Base-by-base conservation (phyloP, 2,329 filamentous ascomycete species). In the Paraphaeosphaeria sporulosa region DNA sequence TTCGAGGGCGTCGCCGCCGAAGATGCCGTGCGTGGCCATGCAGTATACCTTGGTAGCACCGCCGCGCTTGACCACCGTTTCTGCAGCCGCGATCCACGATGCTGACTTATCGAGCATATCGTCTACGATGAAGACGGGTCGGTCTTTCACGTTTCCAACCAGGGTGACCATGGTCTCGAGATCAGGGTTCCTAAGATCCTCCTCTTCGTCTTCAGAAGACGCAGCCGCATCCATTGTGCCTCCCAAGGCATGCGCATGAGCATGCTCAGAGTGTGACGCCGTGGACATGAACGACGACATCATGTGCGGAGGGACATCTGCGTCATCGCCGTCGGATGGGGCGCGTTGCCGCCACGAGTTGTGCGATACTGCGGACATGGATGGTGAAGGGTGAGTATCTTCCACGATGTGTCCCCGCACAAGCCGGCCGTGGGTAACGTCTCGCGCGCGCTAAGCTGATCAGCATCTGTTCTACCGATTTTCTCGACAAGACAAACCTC, bases 91-190 rank as follows among this genome's bases (percentile, higher is more conserved):
- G 68, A 99, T 96, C 95, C 95, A 99, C 7, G 93, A 97, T 15
- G 91, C 92, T 10, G 93, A 89, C 81, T 97, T 97, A 81, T 99
- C 95, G 73, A 99, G 97, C 91, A 99, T 98, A 77, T 99, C 95
- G 76, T 99, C 95, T 52, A 99, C 91, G 62, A 99, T 93, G 75
- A 99, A 90, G 56, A 98, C 95, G 0, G 92, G 90, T 60, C 92
- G 88, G 74, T 92, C 89, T 73, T 89, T 90, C 61, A 99, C 95
- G 71, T 98, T 92, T 62, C 95, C 95, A 15, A 99, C 95, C n/a
- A 99, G 84, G 0, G 95, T 99, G 70, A 99, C 96, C 83, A 94
- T 97, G 73, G 94, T 93, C 81, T 99, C 95, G 23, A 94, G 84
- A 62, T 90, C 89, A 12, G 90, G 88, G 67, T 94, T 89, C 70